Conservation (phyloP, 169 alveolate genomes). For the Amoebophrya sp. region DNA sequence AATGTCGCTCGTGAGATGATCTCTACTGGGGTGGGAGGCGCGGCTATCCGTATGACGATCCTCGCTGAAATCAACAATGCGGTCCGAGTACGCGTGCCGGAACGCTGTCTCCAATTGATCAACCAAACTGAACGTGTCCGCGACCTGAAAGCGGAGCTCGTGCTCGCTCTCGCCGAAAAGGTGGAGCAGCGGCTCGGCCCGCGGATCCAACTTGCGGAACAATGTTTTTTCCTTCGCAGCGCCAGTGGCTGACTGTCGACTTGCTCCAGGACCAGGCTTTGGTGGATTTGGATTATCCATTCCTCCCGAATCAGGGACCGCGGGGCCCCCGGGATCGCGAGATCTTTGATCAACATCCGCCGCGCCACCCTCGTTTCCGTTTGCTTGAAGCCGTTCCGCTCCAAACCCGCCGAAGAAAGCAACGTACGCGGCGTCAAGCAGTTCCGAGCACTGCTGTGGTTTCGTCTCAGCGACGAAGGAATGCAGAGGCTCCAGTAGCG, state of each 20-base stretch:
- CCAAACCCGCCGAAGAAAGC: neutral
- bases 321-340: neutral
- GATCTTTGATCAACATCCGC: neutral
- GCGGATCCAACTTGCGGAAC: no score
- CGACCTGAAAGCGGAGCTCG: neutral
- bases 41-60: no score
- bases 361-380: neutral
- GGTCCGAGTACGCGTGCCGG: neutral
- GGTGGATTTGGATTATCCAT: no score
- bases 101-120: neutral
- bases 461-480: no score
- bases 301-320: no score
- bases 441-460: neutral
- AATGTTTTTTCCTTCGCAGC: no score
- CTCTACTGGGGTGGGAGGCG: no score
- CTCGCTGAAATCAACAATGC: neutral
- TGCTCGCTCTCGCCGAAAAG: neutral
- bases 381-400: neutral
- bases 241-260: no score
- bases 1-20: no score
- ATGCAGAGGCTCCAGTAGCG: no score
- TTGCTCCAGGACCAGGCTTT: no score
- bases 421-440: neutral
- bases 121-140: neutral
- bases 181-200: neutral